Conservation (phyloP, 1,284 basidiomycete species). For the Trametes sp. region DNA sequence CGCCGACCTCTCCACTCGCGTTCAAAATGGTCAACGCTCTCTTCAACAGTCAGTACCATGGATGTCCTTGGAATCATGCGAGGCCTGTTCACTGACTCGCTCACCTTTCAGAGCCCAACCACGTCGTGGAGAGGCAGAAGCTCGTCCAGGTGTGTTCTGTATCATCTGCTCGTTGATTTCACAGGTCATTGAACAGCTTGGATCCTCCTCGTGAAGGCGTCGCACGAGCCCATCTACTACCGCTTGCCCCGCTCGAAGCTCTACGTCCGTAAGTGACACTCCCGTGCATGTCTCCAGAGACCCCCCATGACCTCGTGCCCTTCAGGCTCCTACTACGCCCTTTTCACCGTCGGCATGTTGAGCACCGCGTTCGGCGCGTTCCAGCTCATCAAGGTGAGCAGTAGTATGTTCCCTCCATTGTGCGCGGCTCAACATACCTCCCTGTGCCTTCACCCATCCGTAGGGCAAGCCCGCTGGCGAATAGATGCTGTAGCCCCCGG, state of each 20-base stretch:
- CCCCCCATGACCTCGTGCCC: conserved; percentile 15
- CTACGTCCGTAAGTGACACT: conserved; percentile 53
- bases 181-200: background rate
- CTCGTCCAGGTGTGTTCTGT: conserved; percentile 61
- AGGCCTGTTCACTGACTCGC: conserved; percentile 4
- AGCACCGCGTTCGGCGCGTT: conserved; percentile 59
- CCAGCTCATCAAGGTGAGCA: conserved; percentile 60
- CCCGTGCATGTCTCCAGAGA: background rate
- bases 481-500: conserved; percentile 26
- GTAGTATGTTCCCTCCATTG: background rate
- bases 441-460: background rate
- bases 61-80: background rate
- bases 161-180: background rate
- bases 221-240: conserved; percentile 53
- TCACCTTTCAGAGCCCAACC: conserved; percentile 62
- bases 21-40: conserved; percentile 63
- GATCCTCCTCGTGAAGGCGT: conserved; percentile 39
- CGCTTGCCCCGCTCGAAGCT: conserved; percentile 55
- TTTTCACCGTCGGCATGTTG: conserved; percentile 61
- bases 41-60: conserved; percentile 50
- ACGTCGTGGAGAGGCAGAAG: conserved; percentile 68
- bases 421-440: background rate
- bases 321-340: conserved; percentile 60
- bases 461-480: conserved; percentile 41
- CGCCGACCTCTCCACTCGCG: conserved; percentile 16